Percentiles rank a stretch among this genome's conserved stretches.
Evolutionary conservation across 352 stramenopile species (phyloP).

Genomic region (Lagenidium sp.): DNA sequence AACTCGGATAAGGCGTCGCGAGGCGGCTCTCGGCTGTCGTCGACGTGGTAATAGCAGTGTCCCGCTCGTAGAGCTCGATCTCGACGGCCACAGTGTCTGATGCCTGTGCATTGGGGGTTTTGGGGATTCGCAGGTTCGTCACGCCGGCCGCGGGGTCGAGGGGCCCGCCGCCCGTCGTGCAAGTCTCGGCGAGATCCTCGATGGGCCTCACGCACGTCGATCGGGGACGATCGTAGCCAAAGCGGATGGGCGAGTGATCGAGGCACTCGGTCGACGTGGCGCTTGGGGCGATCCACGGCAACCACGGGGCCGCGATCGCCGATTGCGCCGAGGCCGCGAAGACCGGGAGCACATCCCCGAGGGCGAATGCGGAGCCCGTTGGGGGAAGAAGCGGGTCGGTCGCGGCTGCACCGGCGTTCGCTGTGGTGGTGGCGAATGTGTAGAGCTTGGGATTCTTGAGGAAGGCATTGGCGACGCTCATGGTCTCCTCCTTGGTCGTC

Average conservation of each 20-base stretch:
- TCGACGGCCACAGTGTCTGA: no score
- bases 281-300: slow-evolving; percentile 10
- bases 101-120: no score
- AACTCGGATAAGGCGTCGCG: slow-evolving; percentile 14
- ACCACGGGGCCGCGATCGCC: slow-evolving; percentile 7
- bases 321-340: slow-evolving; percentile 9
- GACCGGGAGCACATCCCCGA: slow-evolving; percentile 23
- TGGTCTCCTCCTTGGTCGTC: slow-evolving; percentile 14
- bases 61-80: background rate
- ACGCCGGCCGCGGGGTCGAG: slow-evolving; percentile 12
- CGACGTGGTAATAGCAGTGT: no score
- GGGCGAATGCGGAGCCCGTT: slow-evolving; percentile 10
- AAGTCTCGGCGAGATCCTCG: slow-evolving; percentile 6
- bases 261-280: slow-evolving; percentile 20
- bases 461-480: slow-evolving; percentile 26
- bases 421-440: slow-evolving; percentile 14
- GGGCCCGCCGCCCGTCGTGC: background rate
- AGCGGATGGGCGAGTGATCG: slow-evolving; percentile 14
- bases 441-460: slow-evolving; percentile 24
- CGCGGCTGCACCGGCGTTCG: background rate
- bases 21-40: no score
- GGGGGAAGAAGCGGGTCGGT: no score
- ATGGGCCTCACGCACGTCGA: slow-evolving; percentile 8
- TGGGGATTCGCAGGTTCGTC: slow-evolving; percentile 7
- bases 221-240: slow-evolving; percentile 7